A percentile compares a stretch with the other conserved stretches of the same genome.
These are phyloP conservation scores for Penicillium antarcticum DNA, from an alignment of 495 filamentous ascomycete genomes.

Conservation along the genomic window DNA sequence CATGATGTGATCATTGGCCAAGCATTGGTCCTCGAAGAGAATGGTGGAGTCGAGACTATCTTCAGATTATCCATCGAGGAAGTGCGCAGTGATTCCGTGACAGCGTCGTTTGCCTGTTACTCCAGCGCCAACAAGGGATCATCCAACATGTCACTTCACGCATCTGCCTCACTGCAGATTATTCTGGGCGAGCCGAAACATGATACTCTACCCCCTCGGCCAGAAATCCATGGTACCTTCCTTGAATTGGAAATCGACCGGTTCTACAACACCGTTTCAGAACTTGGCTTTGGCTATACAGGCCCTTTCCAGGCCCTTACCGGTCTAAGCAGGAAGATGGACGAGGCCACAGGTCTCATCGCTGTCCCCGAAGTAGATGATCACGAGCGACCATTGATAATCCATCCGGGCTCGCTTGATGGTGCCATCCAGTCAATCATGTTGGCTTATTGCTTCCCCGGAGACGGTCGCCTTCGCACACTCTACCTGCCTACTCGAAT, in stretches of 20 bases:
- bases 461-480: conserved; percentile 24
- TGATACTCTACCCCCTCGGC: conserved; percentile 9
- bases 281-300: conserved; percentile 31
- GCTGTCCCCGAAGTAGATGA: conserved; percentile 6
- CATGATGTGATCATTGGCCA: conserved; percentile 35
- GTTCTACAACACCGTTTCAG: conserved; percentile 37
- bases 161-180: conserved; percentile 15
- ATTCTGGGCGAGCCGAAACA: conserved; percentile 5
- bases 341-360: conserved; percentile 19
- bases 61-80: conserved; percentile 28
- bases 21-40: conserved; percentile 51
- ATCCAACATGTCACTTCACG: conserved; percentile 17
- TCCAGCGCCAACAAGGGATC: conserved; percentile 17
- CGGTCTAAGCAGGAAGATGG: conserved; percentile 20
- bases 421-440: conserved; percentile 40
- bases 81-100: not conserved
- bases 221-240: not conserved
- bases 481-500: conserved; percentile 30
- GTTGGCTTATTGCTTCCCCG: conserved; percentile 35
- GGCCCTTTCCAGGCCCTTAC: conserved; percentile 26
- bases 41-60: conserved; percentile 41
- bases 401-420: conserved; percentile 43
- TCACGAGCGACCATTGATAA: conserved; percentile 1
- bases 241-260: conserved; percentile 36
- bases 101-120: conserved; percentile 17